These are phyloP conservation scores for Fusarium solani-melongenae DNA, from an alignment of 2,329 filamentous ascomycete genomes.

Conservation along the genomic window DNA sequence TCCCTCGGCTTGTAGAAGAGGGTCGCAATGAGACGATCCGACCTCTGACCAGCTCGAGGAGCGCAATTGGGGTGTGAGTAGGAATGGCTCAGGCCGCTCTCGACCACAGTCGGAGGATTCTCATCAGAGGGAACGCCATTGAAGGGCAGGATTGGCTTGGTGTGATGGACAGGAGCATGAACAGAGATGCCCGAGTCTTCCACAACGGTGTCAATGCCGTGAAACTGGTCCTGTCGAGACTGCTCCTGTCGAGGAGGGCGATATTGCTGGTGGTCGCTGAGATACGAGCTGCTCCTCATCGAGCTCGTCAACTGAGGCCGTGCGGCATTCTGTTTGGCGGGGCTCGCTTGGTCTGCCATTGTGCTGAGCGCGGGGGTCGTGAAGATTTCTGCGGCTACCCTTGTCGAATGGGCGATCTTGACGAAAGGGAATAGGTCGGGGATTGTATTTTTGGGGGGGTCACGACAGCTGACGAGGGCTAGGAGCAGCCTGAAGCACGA, in stretches of 20 bases:
- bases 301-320: conserved; percentile 61
- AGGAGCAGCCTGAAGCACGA: conserved; percentile 5
- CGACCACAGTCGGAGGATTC: conserved; percentile 68
- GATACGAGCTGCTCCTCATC: conserved; percentile 71
- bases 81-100: conserved; percentile 71
- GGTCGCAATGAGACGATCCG: conserved; percentile 69
- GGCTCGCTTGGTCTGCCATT: conserved; percentile 49
- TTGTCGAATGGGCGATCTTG: neutral
- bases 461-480: conserved; percentile 2
- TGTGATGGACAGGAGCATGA: conserved; percentile 45
- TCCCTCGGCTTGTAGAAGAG: conserved; percentile 68
- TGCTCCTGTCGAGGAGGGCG: conserved; percentile 66
- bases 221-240: conserved; percentile 62
- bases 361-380: conserved; percentile 28
- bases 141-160: conserved; percentile 61
- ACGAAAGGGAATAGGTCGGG: neutral
- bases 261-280: conserved; percentile 73
- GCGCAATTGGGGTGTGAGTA: conserved; percentile 73
- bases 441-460: neutral
- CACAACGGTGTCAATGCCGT: conserved; percentile 73
- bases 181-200: conserved; percentile 60
- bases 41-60: conserved; percentile 58
- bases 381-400: conserved; percentile 25
- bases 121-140: conserved; percentile 70
- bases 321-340: conserved; percentile 48